Conservation (phyloP, 805 yeast genomes). For the Starmerella cellae region DNA sequence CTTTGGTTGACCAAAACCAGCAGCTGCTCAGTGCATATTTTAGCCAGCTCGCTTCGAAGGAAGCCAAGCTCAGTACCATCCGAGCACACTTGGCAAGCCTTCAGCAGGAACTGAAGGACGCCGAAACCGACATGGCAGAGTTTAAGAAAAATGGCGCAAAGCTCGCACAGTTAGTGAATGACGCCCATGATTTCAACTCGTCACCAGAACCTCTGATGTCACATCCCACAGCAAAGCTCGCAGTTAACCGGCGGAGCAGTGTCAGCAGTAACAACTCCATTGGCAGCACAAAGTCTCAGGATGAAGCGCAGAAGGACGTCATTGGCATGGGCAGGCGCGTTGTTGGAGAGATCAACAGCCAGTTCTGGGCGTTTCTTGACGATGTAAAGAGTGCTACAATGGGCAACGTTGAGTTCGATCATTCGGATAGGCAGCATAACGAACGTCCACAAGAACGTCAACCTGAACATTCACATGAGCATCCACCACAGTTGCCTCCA, state of each 20-base stretch:
- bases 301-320: conserved; percentile 17
- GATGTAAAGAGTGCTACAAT: conserved; percentile 28
- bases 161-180: conserved; percentile 13
- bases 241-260: not conserved
- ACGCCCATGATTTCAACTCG: not conserved
- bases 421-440: no score
- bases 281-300: not conserved
- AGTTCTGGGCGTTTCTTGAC: conserved; percentile 28
- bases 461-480: not conserved
- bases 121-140: conserved; percentile 27
- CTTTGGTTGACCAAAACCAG: not conserved
- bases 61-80: conserved; percentile 30
- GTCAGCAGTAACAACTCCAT: not conserved
- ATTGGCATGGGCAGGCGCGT: conserved; percentile 25
- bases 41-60: conserved; percentile 28
- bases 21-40: conserved; percentile 4
- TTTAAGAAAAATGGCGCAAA: conserved; percentile 17
- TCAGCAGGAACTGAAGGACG: conserved; percentile 26
- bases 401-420: conserved; percentile 23
- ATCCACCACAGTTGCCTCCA: not conserved
- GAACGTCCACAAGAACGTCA: not conserved
- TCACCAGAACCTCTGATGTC: not conserved
- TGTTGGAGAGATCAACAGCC: conserved; percentile 27
- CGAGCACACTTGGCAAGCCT: conserved; percentile 23
- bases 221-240: not conserved